These are phyloP conservation scores for Inga laurina DNA, from an alignment of 306 rosid genomes.

Conservation along the genomic window DNA sequence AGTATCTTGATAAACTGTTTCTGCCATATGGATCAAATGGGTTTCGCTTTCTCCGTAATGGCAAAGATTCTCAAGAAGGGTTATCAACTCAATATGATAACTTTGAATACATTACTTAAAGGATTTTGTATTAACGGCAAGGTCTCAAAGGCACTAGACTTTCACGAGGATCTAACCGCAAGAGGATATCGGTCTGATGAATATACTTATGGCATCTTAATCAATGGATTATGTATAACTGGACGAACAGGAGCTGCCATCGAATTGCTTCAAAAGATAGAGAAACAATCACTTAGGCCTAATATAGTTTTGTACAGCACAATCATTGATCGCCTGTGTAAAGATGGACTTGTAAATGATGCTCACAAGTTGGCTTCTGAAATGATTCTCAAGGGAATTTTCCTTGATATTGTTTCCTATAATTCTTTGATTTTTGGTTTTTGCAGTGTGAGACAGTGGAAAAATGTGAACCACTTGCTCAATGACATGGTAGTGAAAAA, in stretches of 20 bases:
- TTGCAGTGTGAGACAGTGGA: conserved; percentile 37
- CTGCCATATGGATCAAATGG: conserved; percentile 30
- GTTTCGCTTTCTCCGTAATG: conserved; percentile 38
- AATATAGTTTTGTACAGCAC: conserved; percentile 33
- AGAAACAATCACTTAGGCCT: conserved; percentile 4
- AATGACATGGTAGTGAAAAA: conserved; percentile 37
- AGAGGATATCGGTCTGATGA: conserved; percentile 34
- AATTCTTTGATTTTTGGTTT: conserved; percentile 45
- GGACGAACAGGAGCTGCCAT: conserved; percentile 36
- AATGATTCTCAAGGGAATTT: conserved; percentile 28
- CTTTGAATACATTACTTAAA: conserved; percentile 37
- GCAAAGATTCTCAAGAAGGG: conserved; percentile 43
- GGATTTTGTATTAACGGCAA: conserved; percentile 39
- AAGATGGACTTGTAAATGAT: conserved; percentile 34
- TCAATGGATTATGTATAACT: conserved; percentile 37
- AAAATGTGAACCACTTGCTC: conserved; percentile 32
- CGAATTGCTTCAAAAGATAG: conserved; percentile 30
- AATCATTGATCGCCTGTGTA: conserved; percentile 41
- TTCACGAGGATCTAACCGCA: conserved; percentile 8
- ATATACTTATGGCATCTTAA: conserved; percentile 37
- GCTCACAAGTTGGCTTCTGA: conserved; percentile 32
- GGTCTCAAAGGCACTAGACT: conserved; percentile 24
- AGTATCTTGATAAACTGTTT: conserved; percentile 42
- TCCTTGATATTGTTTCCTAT: conserved; percentile 35
- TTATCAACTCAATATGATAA: conserved; percentile 26